Conservation (phyloP, 2,329 filamentous ascomycete genomes). For the Conoideocrella luteorostrata region DNA sequence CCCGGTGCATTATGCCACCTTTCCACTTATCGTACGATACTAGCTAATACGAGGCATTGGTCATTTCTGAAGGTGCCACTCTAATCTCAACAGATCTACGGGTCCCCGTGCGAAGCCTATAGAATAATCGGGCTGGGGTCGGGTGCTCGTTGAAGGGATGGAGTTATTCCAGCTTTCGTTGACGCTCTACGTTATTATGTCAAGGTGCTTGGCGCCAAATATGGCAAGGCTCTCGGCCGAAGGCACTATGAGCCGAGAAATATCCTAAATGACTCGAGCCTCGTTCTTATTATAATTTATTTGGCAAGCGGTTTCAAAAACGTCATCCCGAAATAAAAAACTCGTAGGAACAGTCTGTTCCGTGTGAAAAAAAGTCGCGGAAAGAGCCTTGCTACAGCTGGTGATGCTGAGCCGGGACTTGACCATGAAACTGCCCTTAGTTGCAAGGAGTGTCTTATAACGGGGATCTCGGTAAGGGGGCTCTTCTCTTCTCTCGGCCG, state of each 20-base stretch:
- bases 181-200: conserved; percentile 30
- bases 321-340: conserved; percentile 30
- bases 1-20: no score
- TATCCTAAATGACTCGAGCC: conserved; percentile 30
- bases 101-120: conserved; percentile 33
- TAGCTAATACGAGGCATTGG: no score
- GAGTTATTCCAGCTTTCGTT: conserved; percentile 37
- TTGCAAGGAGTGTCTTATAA: conserved; percentile 30
- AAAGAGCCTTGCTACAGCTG: conserved; percentile 24
- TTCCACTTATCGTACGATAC: no score
- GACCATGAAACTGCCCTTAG: conserved; percentile 35
- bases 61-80: conserved; percentile 38
- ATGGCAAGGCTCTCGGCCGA: conserved; percentile 29
- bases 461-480: conserved; percentile 25
- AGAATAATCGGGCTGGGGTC: conserved; percentile 38
- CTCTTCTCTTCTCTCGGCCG: conserved; percentile 32
- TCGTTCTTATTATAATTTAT: conserved; percentile 26
- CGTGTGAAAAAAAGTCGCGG: conserved; percentile 21
- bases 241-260: conserved; percentile 30
- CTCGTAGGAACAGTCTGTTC: conserved; percentile 25
- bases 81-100: no score
- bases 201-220: conserved; percentile 21
- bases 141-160: conserved; percentile 26
- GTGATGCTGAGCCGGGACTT: conserved; percentile 25
- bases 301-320: conserved; percentile 28